Evolutionary conservation across 2,329 filamentous ascomycete genomes (phyloP), one percentile per base, ranked within the genome.

Genomic region (Trichoderma sp.): DNA sequence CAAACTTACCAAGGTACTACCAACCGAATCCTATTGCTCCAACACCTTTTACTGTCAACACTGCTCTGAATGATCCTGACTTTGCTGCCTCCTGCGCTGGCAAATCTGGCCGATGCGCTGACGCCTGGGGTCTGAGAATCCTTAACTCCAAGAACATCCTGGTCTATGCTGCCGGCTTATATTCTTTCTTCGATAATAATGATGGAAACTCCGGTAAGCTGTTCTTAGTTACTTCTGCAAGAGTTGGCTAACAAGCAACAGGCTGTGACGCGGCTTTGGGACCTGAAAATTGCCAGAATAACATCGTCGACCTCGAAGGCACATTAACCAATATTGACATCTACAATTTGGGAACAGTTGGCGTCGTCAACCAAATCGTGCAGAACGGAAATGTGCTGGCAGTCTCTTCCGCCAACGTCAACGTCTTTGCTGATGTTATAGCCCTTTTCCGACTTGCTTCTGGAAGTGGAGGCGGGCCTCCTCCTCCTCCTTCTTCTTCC

Each of bases 1-100:
- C 17, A 48, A 15, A 8, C 90, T 89, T 2, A 72, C 74, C 0
- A 12, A 60, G 58, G 9, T 77, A 77, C 68, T 77, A 70, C 69
- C 74, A 75, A 70, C 70, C 73, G 7, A 69, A 57, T 2, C 74
- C 74, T 2, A 57, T 48, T 12, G 63, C 74, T 1, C 73, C 72
- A 7, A 64, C 53, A 1, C 74, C 73, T 2, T 77, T 73, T 32
- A 52, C n/a, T 15, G 61, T 64, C 50, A 53, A 64, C 22, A 32
- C 52, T 34, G 52, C 48, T 42, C 27, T 52, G 32, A 53, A 37
- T 29, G 61, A 64, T 2, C 61, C 61, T 15, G 7, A 56, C 61
- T 64, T 64, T 56, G 27, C 48, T 17, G 3, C n/a, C 35, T 56
- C 52, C 9, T 64, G 61, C n/a, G 22, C 48, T 35, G 59, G 59